Evolutionary conservation across 116 monocot genomes (phyloP), one percentile per base, ranked within the genome.

Genomic region (Zostera marina): DNA sequence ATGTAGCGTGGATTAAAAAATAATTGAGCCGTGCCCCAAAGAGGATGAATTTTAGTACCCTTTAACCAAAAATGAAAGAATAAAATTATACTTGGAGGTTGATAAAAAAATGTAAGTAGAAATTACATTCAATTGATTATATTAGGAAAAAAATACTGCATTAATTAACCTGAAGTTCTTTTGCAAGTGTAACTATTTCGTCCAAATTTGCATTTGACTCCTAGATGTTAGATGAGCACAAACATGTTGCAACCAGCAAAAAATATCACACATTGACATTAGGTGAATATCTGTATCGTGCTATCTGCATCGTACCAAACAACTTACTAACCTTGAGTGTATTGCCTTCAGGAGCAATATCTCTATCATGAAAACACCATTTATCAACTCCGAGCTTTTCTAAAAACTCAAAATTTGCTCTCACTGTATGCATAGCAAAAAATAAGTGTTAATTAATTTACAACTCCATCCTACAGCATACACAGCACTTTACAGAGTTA

Each of bases 321-420:
- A 47, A 9, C 15, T 40, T 16, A 15, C 22, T n/a, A 7, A 61
- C 62, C 46, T 63, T 3, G 5, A 94, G 66, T 42, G 94, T 88
- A 75, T 79, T 79, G n/a, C 81, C 88, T 73, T 88, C 94, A 56
- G 94, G 94, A 20, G 94, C 94, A 75, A 94, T 88, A 63, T 94
- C 94, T 68, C 94, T 84, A 52, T 94, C 94, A 74, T 94, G 94
- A 62, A 94, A 94, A 56, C 88, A 94, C 94, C 94, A 94, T 63
- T 68, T 74, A 25, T 94, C 77, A 63, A 94, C 82, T 53, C 88
- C 94, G 44, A 94, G 69, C 73, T 94, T 94, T 52, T 85, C 72
- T 54, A 94, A 71, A 54, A 94, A 88, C 64, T 94, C 94, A 62
- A 94, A 94, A 57, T 94, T 84, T 45, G 88, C 94, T 62, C 65